These are phyloP conservation scores for Tinospora cordifolia DNA, from an alignment of 164 flowering plant genomes.

Conservation along the genomic window DNA sequence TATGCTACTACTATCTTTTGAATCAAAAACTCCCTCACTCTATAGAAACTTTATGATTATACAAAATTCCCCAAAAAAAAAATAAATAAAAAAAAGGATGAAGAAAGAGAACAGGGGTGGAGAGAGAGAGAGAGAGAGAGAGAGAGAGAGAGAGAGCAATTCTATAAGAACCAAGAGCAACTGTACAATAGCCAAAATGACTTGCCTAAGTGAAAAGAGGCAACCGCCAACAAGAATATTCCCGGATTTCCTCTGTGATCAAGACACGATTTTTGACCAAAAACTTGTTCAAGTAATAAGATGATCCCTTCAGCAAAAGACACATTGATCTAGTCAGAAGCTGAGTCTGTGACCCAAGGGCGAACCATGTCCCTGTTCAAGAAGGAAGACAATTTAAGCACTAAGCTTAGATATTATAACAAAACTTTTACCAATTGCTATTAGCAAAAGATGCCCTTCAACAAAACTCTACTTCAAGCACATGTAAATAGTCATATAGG, in stretches of 20 bases:
- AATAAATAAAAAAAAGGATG: no score
- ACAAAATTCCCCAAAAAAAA: not conserved
- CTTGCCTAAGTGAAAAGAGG: conserved; percentile 23
- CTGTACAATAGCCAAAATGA: conserved; percentile 37
- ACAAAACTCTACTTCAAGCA: not conserved
- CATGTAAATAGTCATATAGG: not conserved
- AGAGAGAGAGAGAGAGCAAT: not conserved
- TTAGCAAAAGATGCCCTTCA: no score
- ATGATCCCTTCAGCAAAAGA: not conserved
- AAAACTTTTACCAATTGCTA: no score
- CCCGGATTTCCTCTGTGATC: not conserved
- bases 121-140: no score
- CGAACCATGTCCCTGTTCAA: not conserved
- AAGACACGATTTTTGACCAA: not conserved
- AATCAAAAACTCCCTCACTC: conserved; percentile 5
- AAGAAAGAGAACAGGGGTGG: no score
- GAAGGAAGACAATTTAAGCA: not conserved
- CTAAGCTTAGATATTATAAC: no score
- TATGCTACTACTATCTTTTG: conserved; percentile 1
- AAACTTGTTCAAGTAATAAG: not conserved
- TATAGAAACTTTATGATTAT: not conserved
- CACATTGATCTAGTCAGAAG: not conserved
- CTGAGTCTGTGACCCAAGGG: not conserved
- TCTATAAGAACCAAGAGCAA: conserved; percentile 6
- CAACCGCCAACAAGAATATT: not conserved